Evolutionary conservation across 2,329 filamentous ascomycete genomes (phyloP), one percentile per base, ranked within the genome.

Genomic region (Ceratocystis cubensis): DNA sequence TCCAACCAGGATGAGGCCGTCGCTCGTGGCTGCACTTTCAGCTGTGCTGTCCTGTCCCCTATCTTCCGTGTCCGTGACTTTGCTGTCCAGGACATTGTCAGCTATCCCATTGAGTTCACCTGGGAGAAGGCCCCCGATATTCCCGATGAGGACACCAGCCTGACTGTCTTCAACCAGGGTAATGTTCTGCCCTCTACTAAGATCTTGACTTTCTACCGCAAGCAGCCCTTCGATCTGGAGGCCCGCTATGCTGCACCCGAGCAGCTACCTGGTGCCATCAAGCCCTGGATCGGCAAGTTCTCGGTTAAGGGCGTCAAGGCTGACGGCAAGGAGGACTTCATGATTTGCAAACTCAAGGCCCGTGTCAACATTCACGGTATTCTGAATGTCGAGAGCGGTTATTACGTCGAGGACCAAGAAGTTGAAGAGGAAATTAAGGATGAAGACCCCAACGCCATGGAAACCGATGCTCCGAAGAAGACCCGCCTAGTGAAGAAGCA

Each of bases 281-380:
- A 91, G 75, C 89, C 94, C 61, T 97, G 93, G 89, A 96, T 99
- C 71, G 94, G 94, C 67, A 87, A 91, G 70, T 99, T 99, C 81
- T 96, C 92, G 53, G 91, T 99, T 76, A 99, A 99, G 84, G 89
- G 89, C 59, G 93, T 99, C 74, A 92, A 96, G 83, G 88, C 91
- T 50, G 91, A 96, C 74, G 84, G 87, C 71, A 92, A 94, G 75
- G 90, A 95, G 69, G 94, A 97, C 75, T 99, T 97, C 77, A 97
- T 99, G 93, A 95, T 97, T 74, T 99, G 94, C 88, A 99, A 99
- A 82, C 87, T 99, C 69, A 97, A 97, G 84, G 93, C 94, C 61
- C 87, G 94, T 70, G 84, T 99, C 66, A 99, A 99, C 79, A 84
- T 97, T 70, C 92, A 97, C 80, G 94, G 94, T 76, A 85, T 99